phyloP scores from a whole-genome alignment of 179 eudicot genomes.

The Nepenthes alata region DNA sequence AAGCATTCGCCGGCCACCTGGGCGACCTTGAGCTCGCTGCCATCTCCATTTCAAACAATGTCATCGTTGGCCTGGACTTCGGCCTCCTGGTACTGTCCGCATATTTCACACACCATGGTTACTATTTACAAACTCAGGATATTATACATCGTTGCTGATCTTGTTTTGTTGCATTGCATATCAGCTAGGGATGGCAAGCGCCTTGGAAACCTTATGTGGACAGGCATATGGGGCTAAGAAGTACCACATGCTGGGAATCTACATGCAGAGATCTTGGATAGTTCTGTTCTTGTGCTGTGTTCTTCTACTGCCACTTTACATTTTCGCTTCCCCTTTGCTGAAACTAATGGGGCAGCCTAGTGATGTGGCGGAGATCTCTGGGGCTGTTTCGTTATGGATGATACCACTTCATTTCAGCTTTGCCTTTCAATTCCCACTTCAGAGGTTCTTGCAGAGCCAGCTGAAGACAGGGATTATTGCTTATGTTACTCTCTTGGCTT shows the following conservation, averaged over 20 bases:
- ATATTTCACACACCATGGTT: neutral
- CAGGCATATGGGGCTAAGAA: constrained; percentile 40
- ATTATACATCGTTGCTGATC: neutral
- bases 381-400: constrained; percentile 22
- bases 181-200: constrained; percentile 41
- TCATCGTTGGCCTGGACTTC: constrained; percentile 30
- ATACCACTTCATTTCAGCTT: constrained; percentile 41
- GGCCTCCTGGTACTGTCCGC: constrained; percentile 23
- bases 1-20: constrained; percentile 35
- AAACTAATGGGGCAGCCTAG: constrained; percentile 28
- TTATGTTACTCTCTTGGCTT: constrained; percentile 19
- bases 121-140: neutral
- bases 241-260: constrained; percentile 30
- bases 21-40: constrained; percentile 39
- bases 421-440: constrained; percentile 32
- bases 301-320: constrained; percentile 20
- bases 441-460: constrained; percentile 35
- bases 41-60: constrained; percentile 24
- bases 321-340: constrained; percentile 23
- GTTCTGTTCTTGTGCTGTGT: constrained; percentile 22
- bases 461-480: constrained; percentile 28
- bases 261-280: constrained; percentile 39
- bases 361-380: constrained; percentile 27
- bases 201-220: constrained; percentile 36
- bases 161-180: neutral